These are phyloP conservation scores for Wickerhamomyces mucosus DNA, from an alignment of 805 yeast species.

Conservation along the genomic window DNA sequence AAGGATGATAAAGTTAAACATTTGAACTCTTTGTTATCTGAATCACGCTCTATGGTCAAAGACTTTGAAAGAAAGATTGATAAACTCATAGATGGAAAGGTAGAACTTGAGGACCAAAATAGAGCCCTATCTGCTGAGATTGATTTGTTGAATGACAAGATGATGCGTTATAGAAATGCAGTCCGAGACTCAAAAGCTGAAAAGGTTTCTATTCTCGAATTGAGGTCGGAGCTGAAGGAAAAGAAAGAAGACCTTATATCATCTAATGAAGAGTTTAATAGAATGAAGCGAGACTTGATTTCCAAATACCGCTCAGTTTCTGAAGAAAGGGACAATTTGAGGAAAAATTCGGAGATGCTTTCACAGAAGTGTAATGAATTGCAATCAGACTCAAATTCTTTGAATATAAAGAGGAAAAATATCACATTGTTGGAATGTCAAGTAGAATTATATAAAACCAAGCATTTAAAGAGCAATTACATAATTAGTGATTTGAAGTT, in stretches of 20 bases:
- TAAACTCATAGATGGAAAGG: conserved; percentile 24
- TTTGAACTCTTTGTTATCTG: conserved; percentile 15
- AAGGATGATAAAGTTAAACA: conserved; percentile 17
- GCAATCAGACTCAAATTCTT: conserved; percentile 19
- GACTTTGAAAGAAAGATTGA: conserved; percentile 21
- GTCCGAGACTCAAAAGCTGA: conserved; percentile 7
- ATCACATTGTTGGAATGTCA: conserved; percentile 26
- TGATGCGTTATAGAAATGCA: conserved; percentile 19
- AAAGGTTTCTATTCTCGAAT: conserved; percentile 6
- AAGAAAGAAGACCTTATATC: conserved; percentile 11
- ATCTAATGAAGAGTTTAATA: conserved; percentile 25
- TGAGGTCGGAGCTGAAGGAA: conserved; percentile 11
- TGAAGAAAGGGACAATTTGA: conserved; percentile 19
- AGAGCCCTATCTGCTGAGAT: conserved; percentile 22
- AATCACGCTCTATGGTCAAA: conserved; percentile 18
- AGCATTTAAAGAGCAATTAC: conserved; percentile 34
- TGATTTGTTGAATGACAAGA: conserved; percentile 23
- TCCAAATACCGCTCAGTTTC: conserved; percentile 17
- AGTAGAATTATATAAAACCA: conserved; percentile 36
- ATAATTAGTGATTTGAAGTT: conserved; percentile 26
- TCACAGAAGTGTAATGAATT: conserved; percentile 17
- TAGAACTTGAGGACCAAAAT: conserved; percentile 23
- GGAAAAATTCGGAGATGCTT: conserved; percentile 24
- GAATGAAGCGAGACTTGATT: conserved; percentile 24
- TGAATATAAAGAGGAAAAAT: conserved; percentile 16